Evolutionary conservation across 78 protist genomes (phyloP).

Genomic region (Guillardia theta): DNA sequence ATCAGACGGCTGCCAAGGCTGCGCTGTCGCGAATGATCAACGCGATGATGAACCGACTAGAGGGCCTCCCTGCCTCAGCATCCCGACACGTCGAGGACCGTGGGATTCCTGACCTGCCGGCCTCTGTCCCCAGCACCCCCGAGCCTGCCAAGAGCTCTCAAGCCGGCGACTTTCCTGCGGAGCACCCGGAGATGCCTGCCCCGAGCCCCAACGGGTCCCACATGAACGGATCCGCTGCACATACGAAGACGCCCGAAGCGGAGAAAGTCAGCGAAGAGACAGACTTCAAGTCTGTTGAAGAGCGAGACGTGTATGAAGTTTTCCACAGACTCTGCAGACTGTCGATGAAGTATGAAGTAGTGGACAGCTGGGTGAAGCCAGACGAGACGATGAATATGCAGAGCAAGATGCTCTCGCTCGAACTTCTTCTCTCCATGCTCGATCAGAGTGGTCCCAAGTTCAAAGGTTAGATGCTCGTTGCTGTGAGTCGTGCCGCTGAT

Average conservation of each 20-base stretch:
- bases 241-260: neutral
- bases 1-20: neutral
- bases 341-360: slow-evolving; percentile 1
- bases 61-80: neutral
- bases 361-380: slow-evolving; percentile 19
- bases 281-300: neutral
- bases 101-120: too few species aligned
- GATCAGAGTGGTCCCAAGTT: neutral
- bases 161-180: too few species aligned
- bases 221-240: neutral
- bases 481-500: too few species aligned
- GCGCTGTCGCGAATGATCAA: slow-evolving; percentile 9
- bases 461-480: too few species aligned
- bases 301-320: neutral
- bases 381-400: slow-evolving; percentile 25
- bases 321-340: neutral
- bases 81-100: too few species aligned
- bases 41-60: neutral
- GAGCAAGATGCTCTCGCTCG: slow-evolving; percentile 60
- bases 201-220: too few species aligned
- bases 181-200: too few species aligned
- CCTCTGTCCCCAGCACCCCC: too few species aligned
- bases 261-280: neutral
- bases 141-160: too few species aligned
- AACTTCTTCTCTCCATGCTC: slow-evolving; percentile 55